Conservation (phyloP, 768 basidiomycete species). For the Serendipita indica region DNA sequence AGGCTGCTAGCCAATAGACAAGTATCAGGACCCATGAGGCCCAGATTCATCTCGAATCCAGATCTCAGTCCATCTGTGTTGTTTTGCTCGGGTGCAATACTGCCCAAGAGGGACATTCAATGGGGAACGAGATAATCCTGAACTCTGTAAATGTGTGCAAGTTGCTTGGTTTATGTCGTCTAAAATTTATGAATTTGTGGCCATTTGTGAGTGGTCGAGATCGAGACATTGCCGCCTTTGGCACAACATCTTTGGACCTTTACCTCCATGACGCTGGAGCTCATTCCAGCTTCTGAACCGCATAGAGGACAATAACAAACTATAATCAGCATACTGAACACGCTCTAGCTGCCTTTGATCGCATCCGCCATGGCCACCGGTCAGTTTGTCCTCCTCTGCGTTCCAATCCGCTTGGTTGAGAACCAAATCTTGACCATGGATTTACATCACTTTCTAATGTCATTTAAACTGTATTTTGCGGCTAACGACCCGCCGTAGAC, state of each 20-base stretch:
- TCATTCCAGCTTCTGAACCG: background rate
- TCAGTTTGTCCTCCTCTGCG: background rate
- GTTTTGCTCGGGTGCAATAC: too few species aligned
- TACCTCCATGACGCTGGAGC: conserved; percentile 6
- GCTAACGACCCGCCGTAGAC: background rate
- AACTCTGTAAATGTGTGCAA: too few species aligned
- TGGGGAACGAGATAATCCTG: too few species aligned
- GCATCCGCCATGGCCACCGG: conserved; percentile 7
- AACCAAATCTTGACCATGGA: too few species aligned
- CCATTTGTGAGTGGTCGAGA: too few species aligned
- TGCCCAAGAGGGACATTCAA: too few species aligned
- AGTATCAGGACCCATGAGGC: background rate
- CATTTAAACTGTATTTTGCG: background rate
- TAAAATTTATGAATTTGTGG: too few species aligned
- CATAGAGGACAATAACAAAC: background rate
- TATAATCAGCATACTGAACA: background rate
- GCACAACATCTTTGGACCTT: background rate
- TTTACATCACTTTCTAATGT: background rate
- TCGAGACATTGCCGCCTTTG: too few species aligned
- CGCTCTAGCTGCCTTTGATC: conserved; percentile 2
- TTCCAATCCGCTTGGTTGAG: background rate
- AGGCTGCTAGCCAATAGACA: conserved; percentile 23
- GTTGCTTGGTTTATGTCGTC: too few species aligned
- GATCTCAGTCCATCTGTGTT: too few species aligned
- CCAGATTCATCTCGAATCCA: too few species aligned